phyloP scores from a whole-genome alignment of 192 early-diverging fungal species.

The Jimgerdemannia flammicorona region DNA sequence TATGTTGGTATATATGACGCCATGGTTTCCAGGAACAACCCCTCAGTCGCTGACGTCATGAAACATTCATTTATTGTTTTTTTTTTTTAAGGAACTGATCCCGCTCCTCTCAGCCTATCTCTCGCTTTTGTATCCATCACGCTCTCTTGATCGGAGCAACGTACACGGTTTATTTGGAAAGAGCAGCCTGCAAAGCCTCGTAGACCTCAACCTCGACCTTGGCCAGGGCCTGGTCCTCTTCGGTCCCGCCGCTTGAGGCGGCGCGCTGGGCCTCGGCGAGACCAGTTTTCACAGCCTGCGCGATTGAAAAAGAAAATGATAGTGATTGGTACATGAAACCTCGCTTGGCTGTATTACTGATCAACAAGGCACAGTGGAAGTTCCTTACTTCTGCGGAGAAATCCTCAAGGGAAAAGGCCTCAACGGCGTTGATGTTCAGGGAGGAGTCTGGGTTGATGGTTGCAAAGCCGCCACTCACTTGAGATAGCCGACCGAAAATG shows the following conservation, averaged over 20 bases:
- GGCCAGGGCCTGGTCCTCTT: conserved; percentile 77
- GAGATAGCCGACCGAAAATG: too few relatives aligned
- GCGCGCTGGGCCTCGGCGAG: conserved; percentile 80
- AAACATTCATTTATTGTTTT: too few relatives aligned
- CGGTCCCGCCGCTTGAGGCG: conserved; percentile 56
- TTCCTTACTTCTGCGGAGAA: conserved; percentile 70
- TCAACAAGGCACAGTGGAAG: background rate
- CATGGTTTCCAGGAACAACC: too few relatives aligned
- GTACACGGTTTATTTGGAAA: conserved; percentile 49
- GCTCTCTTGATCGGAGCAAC: too few relatives aligned
- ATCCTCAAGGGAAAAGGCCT: conserved; percentile 87
- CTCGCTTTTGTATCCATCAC: too few relatives aligned
- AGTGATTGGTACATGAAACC: background rate
- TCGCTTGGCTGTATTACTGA: background rate
- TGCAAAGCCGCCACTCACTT: conserved; percentile 96
- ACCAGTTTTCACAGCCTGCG: conserved; percentile 67
- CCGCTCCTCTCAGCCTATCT: too few relatives aligned
- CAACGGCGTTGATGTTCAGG: conserved; percentile 95
- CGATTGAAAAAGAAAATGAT: background rate
- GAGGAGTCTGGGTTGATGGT: conserved; percentile 95
- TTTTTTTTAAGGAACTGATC: too few relatives aligned
- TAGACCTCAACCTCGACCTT: conserved; percentile 86
- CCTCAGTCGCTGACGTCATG: too few relatives aligned
- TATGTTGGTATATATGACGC: too few relatives aligned
- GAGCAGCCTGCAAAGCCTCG: conserved; percentile 78